phyloP scores from a whole-genome alignment of 2,329 filamentous ascomycete genomes.

The Apiospora koreana region DNA sequence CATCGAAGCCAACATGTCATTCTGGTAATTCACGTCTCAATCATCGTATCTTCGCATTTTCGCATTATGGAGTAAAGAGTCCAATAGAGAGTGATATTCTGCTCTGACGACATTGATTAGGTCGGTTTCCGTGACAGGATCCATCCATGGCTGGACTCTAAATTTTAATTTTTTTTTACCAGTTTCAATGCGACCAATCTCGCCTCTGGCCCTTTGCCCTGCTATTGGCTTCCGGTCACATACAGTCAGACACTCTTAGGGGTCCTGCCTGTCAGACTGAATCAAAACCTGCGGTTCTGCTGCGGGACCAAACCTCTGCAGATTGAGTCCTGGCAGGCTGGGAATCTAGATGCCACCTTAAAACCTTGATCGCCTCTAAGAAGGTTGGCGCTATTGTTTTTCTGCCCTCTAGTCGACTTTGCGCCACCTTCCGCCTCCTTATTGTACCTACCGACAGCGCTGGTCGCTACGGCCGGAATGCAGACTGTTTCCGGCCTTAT shows the following conservation, averaged over 20 bases:
- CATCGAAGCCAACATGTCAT: too few species aligned
- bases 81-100: neutral
- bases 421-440: neutral
- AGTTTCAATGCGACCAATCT: neutral
- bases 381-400: slow-evolving; percentile 3
- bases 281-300: neutral
- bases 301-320: neutral
- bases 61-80: neutral
- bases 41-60: neutral
- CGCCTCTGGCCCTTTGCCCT: neutral
- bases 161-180: neutral
- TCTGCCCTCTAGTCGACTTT: neutral
- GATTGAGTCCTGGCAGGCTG: neutral
- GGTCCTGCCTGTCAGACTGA: slow-evolving; percentile 1
- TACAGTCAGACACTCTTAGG: neutral
- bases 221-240: neutral
- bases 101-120: neutral
- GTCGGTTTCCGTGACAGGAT: neutral
- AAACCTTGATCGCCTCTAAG: neutral
- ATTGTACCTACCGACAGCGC: neutral
- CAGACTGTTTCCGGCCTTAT: neutral
- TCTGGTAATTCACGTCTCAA: too few species aligned
- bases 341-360: neutral
- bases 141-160: neutral
- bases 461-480: neutral